Conservation (phyloP, 2,329 filamentous ascomycete species). For the Neodidymelliopsis sp. region DNA sequence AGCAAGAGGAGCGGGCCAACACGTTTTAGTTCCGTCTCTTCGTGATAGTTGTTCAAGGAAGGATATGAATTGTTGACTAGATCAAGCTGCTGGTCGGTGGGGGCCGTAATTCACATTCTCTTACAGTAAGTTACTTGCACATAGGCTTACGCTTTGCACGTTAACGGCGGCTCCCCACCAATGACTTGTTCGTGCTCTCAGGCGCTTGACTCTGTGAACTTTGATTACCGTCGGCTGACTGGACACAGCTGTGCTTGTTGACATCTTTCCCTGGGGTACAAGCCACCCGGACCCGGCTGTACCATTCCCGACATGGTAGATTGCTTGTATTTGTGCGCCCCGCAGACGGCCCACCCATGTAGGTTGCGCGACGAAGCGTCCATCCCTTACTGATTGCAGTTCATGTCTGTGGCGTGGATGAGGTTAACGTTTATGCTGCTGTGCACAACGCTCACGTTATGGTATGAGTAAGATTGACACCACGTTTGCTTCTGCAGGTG, state of each 20-base stretch:
- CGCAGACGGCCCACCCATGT: not conserved
- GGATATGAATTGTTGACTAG: conserved; percentile 17
- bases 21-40: conserved; percentile 19
- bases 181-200: not conserved
- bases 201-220: too few species aligned
- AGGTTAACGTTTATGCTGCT: conserved; percentile 15
- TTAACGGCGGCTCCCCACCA: not conserved
- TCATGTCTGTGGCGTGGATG: conserved; percentile 1
- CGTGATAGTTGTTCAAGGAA: conserved; percentile 1
- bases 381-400: conserved; percentile 6
- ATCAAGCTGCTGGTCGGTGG: conserved; percentile 19
- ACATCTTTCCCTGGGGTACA: conserved; percentile 24
- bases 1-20: conserved; percentile 30
- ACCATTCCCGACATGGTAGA: conserved; percentile 24
- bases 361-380: conserved; percentile 3
- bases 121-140: not conserved
- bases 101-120: conserved; percentile 9
- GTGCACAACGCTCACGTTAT: conserved; percentile 3
- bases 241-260: conserved; percentile 16
- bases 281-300: conserved; percentile 24
- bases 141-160: not conserved
- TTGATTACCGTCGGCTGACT: too few species aligned
- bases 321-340: conserved; percentile 32
- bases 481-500: conserved; percentile 27
- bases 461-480: conserved; percentile 19